Conservation (phyloP, 2,329 filamentous ascomycete species). For the Fusarium continuum region DNA sequence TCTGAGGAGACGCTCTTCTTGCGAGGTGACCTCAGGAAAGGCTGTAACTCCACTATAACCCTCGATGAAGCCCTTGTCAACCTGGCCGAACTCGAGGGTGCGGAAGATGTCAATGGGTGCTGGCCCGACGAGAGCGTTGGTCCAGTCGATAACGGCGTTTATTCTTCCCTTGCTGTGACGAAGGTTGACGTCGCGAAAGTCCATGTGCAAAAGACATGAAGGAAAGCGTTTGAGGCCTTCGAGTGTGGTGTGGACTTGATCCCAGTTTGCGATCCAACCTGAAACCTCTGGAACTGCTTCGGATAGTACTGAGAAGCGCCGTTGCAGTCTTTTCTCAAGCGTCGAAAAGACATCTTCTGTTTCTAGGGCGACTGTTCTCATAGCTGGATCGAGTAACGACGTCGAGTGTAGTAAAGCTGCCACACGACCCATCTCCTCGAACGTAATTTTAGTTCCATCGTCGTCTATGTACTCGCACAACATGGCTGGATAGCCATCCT, state of each 20-base stretch:
- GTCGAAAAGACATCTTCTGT: not conserved
- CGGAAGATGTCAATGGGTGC: constrained; percentile 8
- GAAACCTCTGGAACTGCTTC: not conserved
- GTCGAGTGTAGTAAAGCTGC: constrained; percentile 3
- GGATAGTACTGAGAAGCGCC: not conserved
- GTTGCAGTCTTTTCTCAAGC: not conserved
- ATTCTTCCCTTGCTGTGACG: not conserved
- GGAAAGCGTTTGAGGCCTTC: not conserved
- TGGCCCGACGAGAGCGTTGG: constrained; percentile 7
- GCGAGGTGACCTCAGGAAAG: accelerated
- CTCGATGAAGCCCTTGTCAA: not conserved
- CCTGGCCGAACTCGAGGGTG: constrained; percentile 1
- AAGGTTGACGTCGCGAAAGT: constrained; percentile 16
- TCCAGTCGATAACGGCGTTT: constrained; percentile 15
- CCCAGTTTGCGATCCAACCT: not conserved
- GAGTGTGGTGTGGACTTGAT: not conserved
- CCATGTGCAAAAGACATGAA: constrained; percentile 7
- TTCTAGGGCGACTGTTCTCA: not conserved
- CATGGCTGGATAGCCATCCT: constrained; percentile 3
- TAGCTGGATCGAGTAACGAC: accelerated
- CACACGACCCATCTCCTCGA: constrained; percentile 9
- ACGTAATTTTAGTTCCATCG: not conserved
- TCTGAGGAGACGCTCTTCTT: not conserved
- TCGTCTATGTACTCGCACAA: constrained; percentile 15
- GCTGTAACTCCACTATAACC: accelerated